Evolutionary conservation across 495 filamentous ascomycete species (phyloP), one percentile per base, ranked within the genome.

Genomic region (Penicillium salamii): DNA sequence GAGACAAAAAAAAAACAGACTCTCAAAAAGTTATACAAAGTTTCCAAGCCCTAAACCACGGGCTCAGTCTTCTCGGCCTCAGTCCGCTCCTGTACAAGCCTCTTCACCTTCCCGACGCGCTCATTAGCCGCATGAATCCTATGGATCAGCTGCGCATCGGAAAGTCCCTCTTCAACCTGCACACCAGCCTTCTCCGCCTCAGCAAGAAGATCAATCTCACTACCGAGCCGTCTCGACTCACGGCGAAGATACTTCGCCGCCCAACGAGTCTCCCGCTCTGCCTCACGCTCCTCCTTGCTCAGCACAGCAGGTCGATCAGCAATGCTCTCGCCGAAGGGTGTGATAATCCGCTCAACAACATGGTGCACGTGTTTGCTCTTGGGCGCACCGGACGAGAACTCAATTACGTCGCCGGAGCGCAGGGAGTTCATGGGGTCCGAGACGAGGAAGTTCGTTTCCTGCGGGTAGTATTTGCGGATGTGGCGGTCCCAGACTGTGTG

Each of bases 381-480:
- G 13, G 84, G 80, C 60, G 71, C 83, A 34, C 84, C 84, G 17
- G 83, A 78, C 17, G 79, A 79, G 61, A 93, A 87, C 64, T 84
- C 80, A n/a, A 95, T 82, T 12, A 92, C 80, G 66, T 95, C 89
- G 59, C 89, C 89, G 39, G 78, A 72, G 46, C 84, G 80, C 41
- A 90, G 73, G 12, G 87, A 90, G 72, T 85, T 80, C 61, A 65
- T 68, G 6, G 89, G 89, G 72, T 95, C 89, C 63, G 88, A 80
- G 13, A 91, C 88, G 28, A 91, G 77, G 67, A 61, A 69, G 13
- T 55, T 60, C 23, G 65, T 67, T 33, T 62, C 61, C 54, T 72
- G 63, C 8, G 63, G 66, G 62, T 72, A 77, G 42, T 48, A 59
- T 57, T 77, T 77, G 39, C 65, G 65, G 34, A 77, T 60, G 40